phyloP scores from a whole-genome alignment of 495 filamentous ascomycete species.

The Penicillium soppii region DNA sequence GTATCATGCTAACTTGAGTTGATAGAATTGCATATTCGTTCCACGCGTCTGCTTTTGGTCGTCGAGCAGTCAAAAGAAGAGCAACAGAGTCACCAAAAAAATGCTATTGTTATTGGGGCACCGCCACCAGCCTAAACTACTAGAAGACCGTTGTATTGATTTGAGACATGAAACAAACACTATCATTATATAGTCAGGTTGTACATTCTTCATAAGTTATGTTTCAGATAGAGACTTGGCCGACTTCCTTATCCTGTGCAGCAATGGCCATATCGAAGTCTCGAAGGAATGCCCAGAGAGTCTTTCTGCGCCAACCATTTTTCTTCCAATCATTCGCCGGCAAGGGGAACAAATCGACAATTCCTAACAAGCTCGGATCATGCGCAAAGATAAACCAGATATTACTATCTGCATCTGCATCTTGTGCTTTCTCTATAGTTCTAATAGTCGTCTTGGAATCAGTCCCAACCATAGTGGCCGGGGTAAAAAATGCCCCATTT shows the following conservation, averaged over 20 bases:
- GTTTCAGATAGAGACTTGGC: background rate
- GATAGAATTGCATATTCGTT: constrained; percentile 60
- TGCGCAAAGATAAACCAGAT: constrained; percentile 55
- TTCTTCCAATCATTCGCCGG: constrained; percentile 48
- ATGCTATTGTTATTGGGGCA: constrained; percentile 47
- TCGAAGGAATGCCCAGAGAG: constrained; percentile 54
- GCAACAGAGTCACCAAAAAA: constrained; percentile 50
- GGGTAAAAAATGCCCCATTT: constrained; percentile 3
- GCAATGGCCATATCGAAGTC: constrained; percentile 41
- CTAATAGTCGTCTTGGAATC: constrained; percentile 20
- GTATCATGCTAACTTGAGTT: constrained; percentile 14
- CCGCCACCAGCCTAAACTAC: background rate
- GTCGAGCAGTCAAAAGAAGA: constrained; percentile 57
- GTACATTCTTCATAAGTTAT: background rate
- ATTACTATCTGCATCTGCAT: constrained; percentile 50
- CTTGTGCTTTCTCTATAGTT: constrained; percentile 44
- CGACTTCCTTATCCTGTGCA: background rate
- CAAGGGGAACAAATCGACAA: constrained; percentile 52
- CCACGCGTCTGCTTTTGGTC: constrained; percentile 55
- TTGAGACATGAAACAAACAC: no score
- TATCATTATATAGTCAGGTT: background rate
- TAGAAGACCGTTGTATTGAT: no score
- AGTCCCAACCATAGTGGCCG: background rate
- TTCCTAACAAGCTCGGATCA: constrained; percentile 44
- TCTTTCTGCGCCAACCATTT: constrained; percentile 50